Percentiles rank a stretch among this genome's conserved stretches.
phyloP scores from a whole-genome alignment of 2,329 filamentous ascomycete genomes.

The Fonsecaea pugnacius region DNA sequence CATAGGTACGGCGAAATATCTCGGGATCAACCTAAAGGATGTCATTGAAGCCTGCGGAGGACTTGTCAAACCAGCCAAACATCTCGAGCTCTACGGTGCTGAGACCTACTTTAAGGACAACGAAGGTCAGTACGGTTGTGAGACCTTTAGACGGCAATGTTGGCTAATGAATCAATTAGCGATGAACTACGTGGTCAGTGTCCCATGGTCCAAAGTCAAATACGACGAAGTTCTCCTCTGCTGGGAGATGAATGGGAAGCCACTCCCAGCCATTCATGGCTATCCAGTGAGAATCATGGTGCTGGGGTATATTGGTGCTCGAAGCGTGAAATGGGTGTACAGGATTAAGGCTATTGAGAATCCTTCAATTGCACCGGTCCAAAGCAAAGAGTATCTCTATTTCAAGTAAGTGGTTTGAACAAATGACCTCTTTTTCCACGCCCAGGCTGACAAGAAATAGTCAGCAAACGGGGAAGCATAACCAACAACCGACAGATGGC shows the following conservation, averaged over 20 bases:
- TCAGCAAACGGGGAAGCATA: conserved; percentile 71
- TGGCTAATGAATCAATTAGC: conserved; percentile 40
- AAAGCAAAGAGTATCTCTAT: conserved; percentile 69
- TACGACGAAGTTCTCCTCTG: conserved; percentile 66
- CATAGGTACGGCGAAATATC: conserved; percentile 67
- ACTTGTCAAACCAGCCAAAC: conserved; percentile 57
- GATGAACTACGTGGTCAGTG: conserved; percentile 69
- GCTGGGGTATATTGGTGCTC: conserved; percentile 68
- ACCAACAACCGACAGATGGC: conserved; percentile 61
- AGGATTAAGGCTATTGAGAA: conserved; percentile 63
- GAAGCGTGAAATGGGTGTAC: conserved; percentile 64
- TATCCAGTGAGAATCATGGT: conserved; percentile 67
- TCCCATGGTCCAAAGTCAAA: conserved; percentile 70
- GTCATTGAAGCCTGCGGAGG: conserved; percentile 72
- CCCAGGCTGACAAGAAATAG: neutral
- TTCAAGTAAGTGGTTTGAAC: conserved; percentile 51
- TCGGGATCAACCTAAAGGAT: conserved; percentile 68
- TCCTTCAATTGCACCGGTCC: conserved; percentile 64
- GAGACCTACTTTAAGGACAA: conserved; percentile 74
- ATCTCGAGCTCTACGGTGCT: conserved; percentile 70
- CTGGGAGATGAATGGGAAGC: conserved; percentile 73
- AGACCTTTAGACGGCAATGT: neutral
- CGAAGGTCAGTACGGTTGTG: neutral
- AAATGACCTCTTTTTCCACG: neutral
- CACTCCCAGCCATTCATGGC: conserved; percentile 68